Evolutionary conservation across 2,329 filamentous ascomycete species (phyloP).

Genomic region (Aspergillus ochraceus): DNA sequence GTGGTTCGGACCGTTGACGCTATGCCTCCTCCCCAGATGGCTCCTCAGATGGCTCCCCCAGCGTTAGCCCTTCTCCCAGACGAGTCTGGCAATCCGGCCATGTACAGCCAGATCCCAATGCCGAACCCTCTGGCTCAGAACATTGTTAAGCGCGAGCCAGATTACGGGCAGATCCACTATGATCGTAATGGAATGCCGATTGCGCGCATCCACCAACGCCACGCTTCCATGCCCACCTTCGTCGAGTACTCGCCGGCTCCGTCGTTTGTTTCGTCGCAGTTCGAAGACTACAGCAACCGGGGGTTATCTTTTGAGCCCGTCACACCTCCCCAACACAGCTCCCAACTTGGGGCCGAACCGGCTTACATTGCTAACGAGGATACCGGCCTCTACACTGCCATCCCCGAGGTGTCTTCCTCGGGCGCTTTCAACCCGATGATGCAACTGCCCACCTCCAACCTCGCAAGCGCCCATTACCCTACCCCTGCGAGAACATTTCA

Average conservation of each 20-base stretch:
- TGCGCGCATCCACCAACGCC: constrained; percentile 79
- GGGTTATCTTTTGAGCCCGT: constrained; percentile 96
- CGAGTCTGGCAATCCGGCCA: constrained; percentile 64
- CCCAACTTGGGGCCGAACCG: constrained; percentile 79
- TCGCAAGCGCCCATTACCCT: constrained; percentile 77
- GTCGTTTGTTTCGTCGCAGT: constrained; percentile 97
- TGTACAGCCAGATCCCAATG: constrained; percentile 70
- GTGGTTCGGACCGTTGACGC: constrained; percentile 83
- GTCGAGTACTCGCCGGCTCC: constrained; percentile 98
- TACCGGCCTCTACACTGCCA: constrained; percentile 90
- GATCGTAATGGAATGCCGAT: constrained; percentile 89
- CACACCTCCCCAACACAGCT: constrained; percentile 87
- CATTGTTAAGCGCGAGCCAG: constrained; percentile 83
- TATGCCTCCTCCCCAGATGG: constrained; percentile 90
- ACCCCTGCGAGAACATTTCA: constrained; percentile 67
- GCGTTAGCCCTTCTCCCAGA: constrained; percentile 60
- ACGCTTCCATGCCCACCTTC: constrained; percentile 98
- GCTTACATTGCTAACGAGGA: constrained; percentile 98
- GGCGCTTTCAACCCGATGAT: constrained; percentile 83
- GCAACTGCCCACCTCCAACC: constrained; percentile 81
- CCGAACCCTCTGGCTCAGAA: constrained; percentile 70
- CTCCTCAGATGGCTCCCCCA: constrained; percentile 73
- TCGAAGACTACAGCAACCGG: constrained; percentile 95
- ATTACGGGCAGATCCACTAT: constrained; percentile 79
- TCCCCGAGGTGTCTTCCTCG: constrained; percentile 78